Evolutionary conservation across 2,329 filamentous ascomycete species (phyloP).

Genomic region (Penicillium capsulatum): DNA sequence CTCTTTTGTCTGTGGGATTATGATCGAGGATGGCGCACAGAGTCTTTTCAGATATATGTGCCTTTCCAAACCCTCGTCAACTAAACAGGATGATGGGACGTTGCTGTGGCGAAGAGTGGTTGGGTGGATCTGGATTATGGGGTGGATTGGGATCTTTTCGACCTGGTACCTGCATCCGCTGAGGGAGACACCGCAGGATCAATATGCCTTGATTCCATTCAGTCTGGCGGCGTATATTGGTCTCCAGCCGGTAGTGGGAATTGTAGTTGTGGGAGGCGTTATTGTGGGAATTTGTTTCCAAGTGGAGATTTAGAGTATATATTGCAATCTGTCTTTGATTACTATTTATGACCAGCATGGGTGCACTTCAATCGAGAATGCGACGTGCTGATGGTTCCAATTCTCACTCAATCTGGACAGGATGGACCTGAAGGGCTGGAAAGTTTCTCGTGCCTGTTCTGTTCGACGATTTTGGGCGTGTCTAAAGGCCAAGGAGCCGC

Average conservation of each 20-base stretch:
- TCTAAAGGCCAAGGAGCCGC: too few species aligned
- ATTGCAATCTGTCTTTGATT: too few species aligned
- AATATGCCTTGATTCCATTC: not conserved
- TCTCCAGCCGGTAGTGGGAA: not conserved
- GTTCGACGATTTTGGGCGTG: too few species aligned
- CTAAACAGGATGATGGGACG: constrained; percentile 1
- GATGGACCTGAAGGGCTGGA: too few species aligned
- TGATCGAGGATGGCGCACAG: constrained; percentile 28
- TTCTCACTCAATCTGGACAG: too few species aligned
- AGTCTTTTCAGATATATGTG: constrained; percentile 6
- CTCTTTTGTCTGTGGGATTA: constrained; percentile 22
- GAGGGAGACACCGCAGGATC: not conserved
- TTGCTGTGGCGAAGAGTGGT: not conserved
- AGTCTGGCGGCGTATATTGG: not conserved
- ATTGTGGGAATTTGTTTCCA: too few species aligned
- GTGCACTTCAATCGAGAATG: too few species aligned
- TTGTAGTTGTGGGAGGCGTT: not conserved
- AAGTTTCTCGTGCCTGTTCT: too few species aligned
- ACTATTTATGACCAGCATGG: too few species aligned
- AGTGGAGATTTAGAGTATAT: too few species aligned
- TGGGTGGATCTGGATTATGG: constrained; percentile 1
- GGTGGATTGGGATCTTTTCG: not conserved
- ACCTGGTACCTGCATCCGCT: not conserved
- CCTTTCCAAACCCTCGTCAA: too few species aligned
- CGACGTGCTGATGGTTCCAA: too few species aligned